A percentile compares a stretch with the other conserved stretches of the same genome.
Evolutionary conservation across 371 early-diverging fungal genomes (phyloP).

Genomic region (Amoeboaphelidium protococcarum): DNA sequence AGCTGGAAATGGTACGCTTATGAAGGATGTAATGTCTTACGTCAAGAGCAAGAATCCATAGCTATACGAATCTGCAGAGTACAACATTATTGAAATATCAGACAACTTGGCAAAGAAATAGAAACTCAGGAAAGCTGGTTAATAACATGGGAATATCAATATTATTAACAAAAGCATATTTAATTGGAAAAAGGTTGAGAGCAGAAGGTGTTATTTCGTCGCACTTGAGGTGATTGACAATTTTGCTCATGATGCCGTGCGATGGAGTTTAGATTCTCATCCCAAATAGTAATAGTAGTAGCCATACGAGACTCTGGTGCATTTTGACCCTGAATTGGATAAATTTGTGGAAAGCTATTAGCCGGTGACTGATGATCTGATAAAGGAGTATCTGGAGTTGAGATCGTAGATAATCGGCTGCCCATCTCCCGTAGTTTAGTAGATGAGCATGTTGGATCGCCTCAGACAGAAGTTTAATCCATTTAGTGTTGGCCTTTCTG

Average conservation of each 20-base stretch:
- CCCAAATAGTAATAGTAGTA: too few relatives aligned
- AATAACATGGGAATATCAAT: slow-evolving; percentile 36
- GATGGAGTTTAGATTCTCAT: slow-evolving; percentile 42
- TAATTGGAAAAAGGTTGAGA: slow-evolving; percentile 50
- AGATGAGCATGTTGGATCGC: background rate
- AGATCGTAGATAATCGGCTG: background rate
- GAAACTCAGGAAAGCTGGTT: slow-evolving; percentile 11
- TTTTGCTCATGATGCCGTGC: slow-evolving; percentile 75
- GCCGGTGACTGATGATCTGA: background rate
- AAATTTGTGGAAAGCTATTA: background rate
- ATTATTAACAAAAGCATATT: slow-evolving; percentile 70
- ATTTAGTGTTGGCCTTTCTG: slow-evolving; percentile 52
- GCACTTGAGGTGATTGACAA: slow-evolving; percentile 88
- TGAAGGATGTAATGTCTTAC: slow-evolving; percentile 71
- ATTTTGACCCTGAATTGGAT: too few relatives aligned
- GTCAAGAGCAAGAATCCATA: slow-evolving; percentile 43
- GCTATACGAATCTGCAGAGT: slow-evolving; percentile 43
- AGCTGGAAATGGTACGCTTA: slow-evolving; percentile 85
- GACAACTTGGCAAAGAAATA: slow-evolving; percentile 18
- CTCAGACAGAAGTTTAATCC: slow-evolving; percentile 21
- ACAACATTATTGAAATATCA: slow-evolving; percentile 79
- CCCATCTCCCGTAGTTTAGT: background rate
- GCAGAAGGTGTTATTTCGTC: slow-evolving; percentile 54
- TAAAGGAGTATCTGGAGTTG: background rate
- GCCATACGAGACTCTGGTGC: too few relatives aligned